Conservation (phyloP, 805 yeast genomes). For the Yamadazyma olivae region DNA sequence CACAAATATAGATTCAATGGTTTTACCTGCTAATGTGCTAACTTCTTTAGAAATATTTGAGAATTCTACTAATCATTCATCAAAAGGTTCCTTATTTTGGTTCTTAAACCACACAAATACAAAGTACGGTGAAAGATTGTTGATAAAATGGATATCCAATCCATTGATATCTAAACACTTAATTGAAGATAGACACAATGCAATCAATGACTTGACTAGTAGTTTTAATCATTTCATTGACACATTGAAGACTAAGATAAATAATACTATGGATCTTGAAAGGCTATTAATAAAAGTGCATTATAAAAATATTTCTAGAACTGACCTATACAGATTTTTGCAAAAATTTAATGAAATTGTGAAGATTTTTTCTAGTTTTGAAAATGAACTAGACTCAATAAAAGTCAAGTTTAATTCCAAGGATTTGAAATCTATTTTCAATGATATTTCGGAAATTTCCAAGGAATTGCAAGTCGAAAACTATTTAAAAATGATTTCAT, state of each 20-base stretch:
- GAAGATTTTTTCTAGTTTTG: slow-evolving; percentile 25
- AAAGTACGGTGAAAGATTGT: slow-evolving; percentile 64
- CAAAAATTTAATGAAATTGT: slow-evolving; percentile 25
- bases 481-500: slow-evolving; percentile 50
- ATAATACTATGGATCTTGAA: slow-evolving; percentile 27
- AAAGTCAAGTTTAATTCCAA: slow-evolving; percentile 27
- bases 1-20: slow-evolving; percentile 46
- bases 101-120: slow-evolving; percentile 79
- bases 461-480: slow-evolving; percentile 25
- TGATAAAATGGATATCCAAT: slow-evolving; percentile 69
- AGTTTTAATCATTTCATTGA: slow-evolving; percentile 33
- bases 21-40: slow-evolving; percentile 63
- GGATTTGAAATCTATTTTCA: slow-evolving; percentile 37
- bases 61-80: slow-evolving; percentile 54
- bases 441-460: slow-evolving; percentile 31
- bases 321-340: slow-evolving; percentile 30
- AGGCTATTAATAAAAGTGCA: slow-evolving; percentile 34
- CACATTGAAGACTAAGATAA: slow-evolving; percentile 21
- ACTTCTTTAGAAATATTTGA: slow-evolving; percentile 71
- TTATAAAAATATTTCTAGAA: slow-evolving; percentile 33
- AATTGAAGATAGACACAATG: slow-evolving; percentile 62
- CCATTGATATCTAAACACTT: slow-evolving; percentile 59
- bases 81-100: slow-evolving; percentile 75
- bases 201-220: slow-evolving; percentile 36
- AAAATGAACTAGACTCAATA: slow-evolving; percentile 24